Evolutionary conservation across 371 early-diverging fungal species (phyloP).

Genomic region (Rhizopus delemar): DNA sequence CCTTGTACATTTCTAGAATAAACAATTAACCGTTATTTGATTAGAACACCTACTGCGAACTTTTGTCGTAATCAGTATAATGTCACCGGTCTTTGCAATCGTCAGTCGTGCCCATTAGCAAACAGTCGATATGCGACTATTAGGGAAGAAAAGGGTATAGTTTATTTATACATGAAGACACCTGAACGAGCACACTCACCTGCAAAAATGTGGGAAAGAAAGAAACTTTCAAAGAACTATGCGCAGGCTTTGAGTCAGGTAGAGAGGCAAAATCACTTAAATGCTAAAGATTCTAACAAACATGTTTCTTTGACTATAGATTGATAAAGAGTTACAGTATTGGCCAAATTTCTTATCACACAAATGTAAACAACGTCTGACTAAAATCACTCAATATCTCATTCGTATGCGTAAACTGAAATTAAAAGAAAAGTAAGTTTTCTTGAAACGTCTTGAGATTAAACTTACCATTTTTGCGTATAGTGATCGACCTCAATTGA

Average conservation of each 20-base stretch:
- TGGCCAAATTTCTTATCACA: constrained; percentile 93
- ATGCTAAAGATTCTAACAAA: not conserved
- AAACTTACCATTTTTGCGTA: not conserved
- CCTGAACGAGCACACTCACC: constrained; percentile 98
- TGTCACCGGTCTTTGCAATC: constrained; percentile 97
- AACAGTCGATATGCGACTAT: constrained; percentile 99
- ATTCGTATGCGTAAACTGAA: constrained; percentile 92
- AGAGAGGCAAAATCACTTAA: constrained; percentile 2
- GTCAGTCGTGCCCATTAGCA: constrained; percentile 97
- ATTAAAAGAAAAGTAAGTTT: constrained; percentile 74
- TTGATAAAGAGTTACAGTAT: constrained; percentile 91
- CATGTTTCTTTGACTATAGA: constrained; percentile 43
- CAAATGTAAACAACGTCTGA: constrained; percentile 98
- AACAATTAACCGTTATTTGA: constrained; percentile 1
- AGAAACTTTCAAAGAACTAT: constrained; percentile 93
- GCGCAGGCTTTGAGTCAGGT: constrained; percentile 88
- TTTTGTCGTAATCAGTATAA: constrained; percentile 99
- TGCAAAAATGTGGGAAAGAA: constrained; percentile 93
- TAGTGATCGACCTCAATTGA: constrained; percentile 71
- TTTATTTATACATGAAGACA: constrained; percentile 95
- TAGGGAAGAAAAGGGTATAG: constrained; percentile 84
- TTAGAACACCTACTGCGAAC: constrained; percentile 77
- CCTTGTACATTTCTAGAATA: not conserved
- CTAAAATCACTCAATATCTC: constrained; percentile 96
- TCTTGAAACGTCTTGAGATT: not conserved